These are phyloP conservation scores for Trichoderma asperellum DNA, from an alignment of 2,329 filamentous ascomycete genomes.

Conservation along the genomic window DNA sequence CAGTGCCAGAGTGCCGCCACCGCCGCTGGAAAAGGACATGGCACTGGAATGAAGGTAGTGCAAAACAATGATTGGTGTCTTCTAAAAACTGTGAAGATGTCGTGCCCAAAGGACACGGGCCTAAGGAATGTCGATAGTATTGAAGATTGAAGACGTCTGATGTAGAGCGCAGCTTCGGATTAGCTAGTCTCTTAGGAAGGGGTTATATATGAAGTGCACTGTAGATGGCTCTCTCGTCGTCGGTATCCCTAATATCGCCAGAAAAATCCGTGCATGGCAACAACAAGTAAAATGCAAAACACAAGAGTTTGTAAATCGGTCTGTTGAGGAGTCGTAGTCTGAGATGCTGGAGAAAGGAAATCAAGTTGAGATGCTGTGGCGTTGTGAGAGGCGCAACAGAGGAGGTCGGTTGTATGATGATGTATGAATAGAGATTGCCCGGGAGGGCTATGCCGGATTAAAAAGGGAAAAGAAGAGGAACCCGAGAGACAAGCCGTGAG, in stretches of 20 bases:
- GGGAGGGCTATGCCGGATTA: constrained; percentile 22
- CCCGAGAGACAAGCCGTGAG: constrained; percentile 20
- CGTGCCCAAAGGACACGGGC: constrained; percentile 34
- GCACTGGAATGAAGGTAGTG: constrained; percentile 37
- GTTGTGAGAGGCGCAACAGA: constrained; percentile 9
- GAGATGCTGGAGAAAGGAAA: constrained; percentile 17
- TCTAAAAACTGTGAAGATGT: constrained; percentile 31
- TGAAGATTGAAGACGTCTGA: constrained; percentile 14
- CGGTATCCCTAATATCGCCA: constrained; percentile 17
- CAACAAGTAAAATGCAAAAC: constrained; percentile 13
- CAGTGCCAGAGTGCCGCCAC: constrained; percentile 80
- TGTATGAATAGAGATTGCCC: constrained; percentile 10
- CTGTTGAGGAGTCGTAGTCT: neutral
- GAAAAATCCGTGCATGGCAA: constrained; percentile 23
- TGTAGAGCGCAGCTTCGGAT: constrained; percentile 10
- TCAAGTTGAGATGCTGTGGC: constrained; percentile 8
- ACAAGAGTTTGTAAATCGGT: constrained; percentile 9
- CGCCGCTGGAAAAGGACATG: constrained; percentile 62
- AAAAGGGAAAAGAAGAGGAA: constrained; percentile 3
- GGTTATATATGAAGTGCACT: constrained; percentile 19
- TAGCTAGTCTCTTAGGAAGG: constrained; percentile 20
- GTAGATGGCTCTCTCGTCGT: constrained; percentile 17
- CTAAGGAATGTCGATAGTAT: constrained; percentile 35
- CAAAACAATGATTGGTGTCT: constrained; percentile 23
- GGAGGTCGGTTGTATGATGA: neutral